Percentiles rank a stretch among this genome's conserved stretches.
phyloP scores from a whole-genome alignment of 202 grass and related monocot species.

The Setaria viridis region DNA sequence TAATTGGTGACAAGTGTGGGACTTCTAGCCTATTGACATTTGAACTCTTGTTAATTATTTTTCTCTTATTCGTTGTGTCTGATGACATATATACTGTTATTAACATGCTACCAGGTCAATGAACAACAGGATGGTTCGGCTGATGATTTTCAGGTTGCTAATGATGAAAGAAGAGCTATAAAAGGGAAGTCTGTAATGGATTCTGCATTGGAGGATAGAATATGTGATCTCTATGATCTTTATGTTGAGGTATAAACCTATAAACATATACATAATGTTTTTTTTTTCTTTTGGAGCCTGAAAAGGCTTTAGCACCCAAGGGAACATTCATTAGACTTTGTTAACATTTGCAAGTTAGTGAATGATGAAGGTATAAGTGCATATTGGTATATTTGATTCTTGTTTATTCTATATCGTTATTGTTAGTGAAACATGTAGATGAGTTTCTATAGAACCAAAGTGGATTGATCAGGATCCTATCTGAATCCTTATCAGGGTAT shows the following conservation, averaged over 20 bases:
- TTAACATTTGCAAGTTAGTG: conserved; percentile 35
- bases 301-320: conserved; percentile 34
- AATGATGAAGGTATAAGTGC: conserved; percentile 8
- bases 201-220: conserved; percentile 85
- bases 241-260: conserved; percentile 90
- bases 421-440: conserved; percentile 24
- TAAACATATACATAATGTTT: neutral
- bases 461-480: conserved; percentile 8
- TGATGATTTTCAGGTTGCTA: conserved; percentile 75
- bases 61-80: conserved; percentile 16
- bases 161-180: conserved; percentile 63
- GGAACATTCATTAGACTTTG: conserved; percentile 8
- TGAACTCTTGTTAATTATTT: conserved; percentile 19
- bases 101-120: conserved; percentile 46
- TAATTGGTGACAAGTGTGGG: conserved; percentile 28
- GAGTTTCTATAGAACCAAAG: conserved; percentile 34
- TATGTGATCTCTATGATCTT: conserved; percentile 98
- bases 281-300: conserved; percentile 18
- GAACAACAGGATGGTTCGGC: conserved; percentile 78
- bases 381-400: conserved; percentile 36
- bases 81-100: conserved; percentile 43
- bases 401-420: neutral
- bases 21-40: conserved; percentile 38
- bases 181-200: conserved; percentile 85
- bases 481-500: conserved; percentile 71